Evolutionary conservation across 2,329 filamentous ascomycete genomes (phyloP).

Genomic region (Metarhizium brunneum): DNA sequence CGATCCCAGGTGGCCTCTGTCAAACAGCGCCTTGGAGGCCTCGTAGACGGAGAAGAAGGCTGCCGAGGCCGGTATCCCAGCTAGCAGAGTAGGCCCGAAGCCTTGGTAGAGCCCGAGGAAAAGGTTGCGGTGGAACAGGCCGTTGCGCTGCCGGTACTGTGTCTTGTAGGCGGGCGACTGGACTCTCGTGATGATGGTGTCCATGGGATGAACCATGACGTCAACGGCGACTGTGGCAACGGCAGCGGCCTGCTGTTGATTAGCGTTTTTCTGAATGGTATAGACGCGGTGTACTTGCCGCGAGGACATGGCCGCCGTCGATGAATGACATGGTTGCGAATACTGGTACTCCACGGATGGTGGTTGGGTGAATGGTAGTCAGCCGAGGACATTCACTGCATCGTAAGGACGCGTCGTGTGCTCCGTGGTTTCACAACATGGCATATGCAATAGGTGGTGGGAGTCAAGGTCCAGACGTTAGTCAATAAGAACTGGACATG

Average conservation of each 20-base stretch:
- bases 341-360: too few species aligned
- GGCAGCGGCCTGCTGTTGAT: conserved; percentile 2
- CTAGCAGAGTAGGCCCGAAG: conserved; percentile 11
- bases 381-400: too few species aligned
- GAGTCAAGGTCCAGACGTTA: too few species aligned
- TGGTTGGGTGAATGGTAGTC: too few species aligned
- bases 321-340: background rate
- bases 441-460: too few species aligned
- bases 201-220: conserved; percentile 10
- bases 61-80: conserved; percentile 8
- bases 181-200: conserved; percentile 12
- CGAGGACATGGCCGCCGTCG: background rate
- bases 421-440: too few species aligned
- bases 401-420: too few species aligned
- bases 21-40: conserved; percentile 4
- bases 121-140: conserved; percentile 6
- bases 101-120: conserved; percentile 12
- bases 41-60: conserved; percentile 13
- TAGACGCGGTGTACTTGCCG: background rate
- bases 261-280: background rate
- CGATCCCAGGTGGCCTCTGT: background rate
- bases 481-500: too few species aligned
- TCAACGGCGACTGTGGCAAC: conserved; percentile 7
- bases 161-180: conserved; percentile 10
- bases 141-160: conserved; percentile 8